phyloP scores from a whole-genome alignment of 495 filamentous ascomycete species.

The Talaromyces nanjingensis region DNA sequence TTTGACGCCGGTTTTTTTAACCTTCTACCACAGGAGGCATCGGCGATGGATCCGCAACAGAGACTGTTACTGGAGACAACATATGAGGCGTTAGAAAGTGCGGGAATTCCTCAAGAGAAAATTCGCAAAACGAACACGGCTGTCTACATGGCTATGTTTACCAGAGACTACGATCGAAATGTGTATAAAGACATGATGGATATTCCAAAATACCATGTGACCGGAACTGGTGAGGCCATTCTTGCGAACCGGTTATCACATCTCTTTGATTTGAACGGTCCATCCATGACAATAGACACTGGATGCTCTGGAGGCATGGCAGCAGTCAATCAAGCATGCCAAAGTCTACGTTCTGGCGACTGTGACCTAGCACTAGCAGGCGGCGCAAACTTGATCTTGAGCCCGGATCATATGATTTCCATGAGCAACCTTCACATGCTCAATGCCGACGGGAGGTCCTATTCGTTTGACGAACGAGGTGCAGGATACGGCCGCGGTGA shows the following conservation, averaged over 20 bases:
- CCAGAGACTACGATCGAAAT: slow-evolving; percentile 16
- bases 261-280: slow-evolving; percentile 26
- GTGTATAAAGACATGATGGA: slow-evolving; percentile 25
- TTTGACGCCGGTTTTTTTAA: slow-evolving; percentile 46
- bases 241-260: slow-evolving; percentile 35
- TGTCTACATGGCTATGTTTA: slow-evolving; percentile 17
- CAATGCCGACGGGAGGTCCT: not conserved
- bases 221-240: slow-evolving; percentile 23
- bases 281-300: slow-evolving; percentile 29
- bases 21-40: slow-evolving; percentile 43
- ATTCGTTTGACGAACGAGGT: slow-evolving; percentile 22
- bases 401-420: slow-evolving; percentile 14
- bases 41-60: slow-evolving; percentile 30
- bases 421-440: slow-evolving; percentile 1
- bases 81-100: slow-evolving; percentile 40
- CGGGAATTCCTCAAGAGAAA: slow-evolving; percentile 20
- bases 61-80: slow-evolving; percentile 29
- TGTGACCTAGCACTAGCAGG: slow-evolving; percentile 40
- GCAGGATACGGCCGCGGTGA: slow-evolving; percentile 34
- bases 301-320: slow-evolving; percentile 22
- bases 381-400: slow-evolving; percentile 33
- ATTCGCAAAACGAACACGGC: slow-evolving; percentile 18
- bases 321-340: slow-evolving; percentile 21
- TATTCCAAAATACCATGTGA: slow-evolving; percentile 11
- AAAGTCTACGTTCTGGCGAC: slow-evolving; percentile 16